Evolutionary conservation across 805 yeast species (phyloP), one percentile per base, ranked within the genome.

Genomic region (Candida ficus): DNA sequence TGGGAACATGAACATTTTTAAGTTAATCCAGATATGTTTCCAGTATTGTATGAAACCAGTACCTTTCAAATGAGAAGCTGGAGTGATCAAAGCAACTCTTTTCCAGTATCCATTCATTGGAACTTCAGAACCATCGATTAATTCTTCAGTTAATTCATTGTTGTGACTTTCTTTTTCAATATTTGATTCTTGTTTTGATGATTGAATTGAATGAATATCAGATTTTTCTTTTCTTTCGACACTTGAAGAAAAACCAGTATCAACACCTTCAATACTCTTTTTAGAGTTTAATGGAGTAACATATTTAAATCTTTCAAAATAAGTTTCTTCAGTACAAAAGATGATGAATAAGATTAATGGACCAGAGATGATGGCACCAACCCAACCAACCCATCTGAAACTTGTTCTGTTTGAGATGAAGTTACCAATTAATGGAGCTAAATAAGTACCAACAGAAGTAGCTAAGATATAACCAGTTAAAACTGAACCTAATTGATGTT

Each of bases 391-490:
- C 95, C 95, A 86, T 52, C 83, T 68, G 64, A 84, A 86, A n/a
- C 76, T 71, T 21, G 73, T 67, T 33, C 71, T 62, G 33, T 75
- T 70, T 8, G 79, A 73, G 47, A 83, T 76, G 50, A 79, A 77
- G n/a, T 88, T 89, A 16, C 88, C 90, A 47, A 83, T 71, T 39
- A 86, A 62, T 2, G 95, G 95, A 3, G 93, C 91, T 44, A 85
- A 62, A 56, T 80, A 85, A 2, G 90, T 81, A 40, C 93, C 91
- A 12, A 80, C 73, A 26, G 89, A 78, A 4, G 88, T 79, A 20
- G 86, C 80, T 62, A 84, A 54, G 46, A 83, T 84, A 61, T 85
- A 87, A 13, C 79, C 67, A 0, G 93, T 85, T 59, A 87, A 70
- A 11, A 77, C 78, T 22, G 80, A 67, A 38, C 90, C 88, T 19